A percentile compares a stretch with the other conserved stretches of the same genome.
These are phyloP conservation scores for Metschnikowia reukaufii DNA, from an alignment of 805 yeast species.

Conservation along the genomic window DNA sequence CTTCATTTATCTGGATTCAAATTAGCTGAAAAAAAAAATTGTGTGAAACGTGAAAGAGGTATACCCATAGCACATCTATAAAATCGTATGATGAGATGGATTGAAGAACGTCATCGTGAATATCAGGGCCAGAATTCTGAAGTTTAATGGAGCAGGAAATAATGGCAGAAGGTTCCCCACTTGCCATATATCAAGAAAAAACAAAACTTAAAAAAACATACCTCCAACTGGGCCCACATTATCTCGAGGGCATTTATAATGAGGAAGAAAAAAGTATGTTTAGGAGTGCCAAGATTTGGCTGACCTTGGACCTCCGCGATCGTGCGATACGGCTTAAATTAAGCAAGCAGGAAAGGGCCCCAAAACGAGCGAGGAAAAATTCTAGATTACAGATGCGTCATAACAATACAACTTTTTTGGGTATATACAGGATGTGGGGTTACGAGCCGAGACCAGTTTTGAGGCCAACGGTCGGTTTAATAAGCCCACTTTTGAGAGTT, in stretches of 20 bases:
- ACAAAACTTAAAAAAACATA: constrained; percentile 25
- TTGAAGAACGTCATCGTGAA: too few relatives aligned
- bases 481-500: too few relatives aligned
- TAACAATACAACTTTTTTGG: background rate
- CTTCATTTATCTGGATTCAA: too few relatives aligned
- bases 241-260: constrained; percentile 5
- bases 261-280: background rate
- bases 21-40: too few relatives aligned
- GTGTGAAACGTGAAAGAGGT: too few relatives aligned
- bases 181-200: background rate
- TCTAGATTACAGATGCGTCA: background rate
- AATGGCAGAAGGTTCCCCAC: background rate
- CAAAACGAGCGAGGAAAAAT: background rate
- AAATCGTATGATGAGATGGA: too few relatives aligned
- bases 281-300: background rate
- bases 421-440: background rate
- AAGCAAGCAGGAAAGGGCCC: background rate
- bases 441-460: background rate
- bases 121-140: too few relatives aligned
- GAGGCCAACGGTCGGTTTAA: too few relatives aligned
- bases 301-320: background rate
- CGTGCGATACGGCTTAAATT: background rate
- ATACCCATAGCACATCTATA: too few relatives aligned
- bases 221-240: constrained; percentile 36
- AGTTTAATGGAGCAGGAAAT: constrained; percentile 2